Evolutionary conservation across 805 yeast species (phyloP), one percentile per base, ranked within the genome.

Genomic region (Wickerhamiella kurtzmanii): DNA sequence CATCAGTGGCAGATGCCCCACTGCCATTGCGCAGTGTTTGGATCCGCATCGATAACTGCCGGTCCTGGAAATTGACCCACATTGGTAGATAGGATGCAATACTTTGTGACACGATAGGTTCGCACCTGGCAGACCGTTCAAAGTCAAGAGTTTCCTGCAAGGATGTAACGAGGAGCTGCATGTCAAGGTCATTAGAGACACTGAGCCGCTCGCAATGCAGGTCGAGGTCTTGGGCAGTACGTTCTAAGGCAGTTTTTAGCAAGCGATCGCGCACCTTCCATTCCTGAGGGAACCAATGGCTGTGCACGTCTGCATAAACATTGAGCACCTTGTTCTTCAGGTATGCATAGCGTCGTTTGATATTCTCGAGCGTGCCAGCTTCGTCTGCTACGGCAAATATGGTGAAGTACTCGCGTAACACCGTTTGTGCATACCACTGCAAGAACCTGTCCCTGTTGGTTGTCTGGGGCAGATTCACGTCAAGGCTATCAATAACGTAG

Each of bases 351-450:
- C 98, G 69, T 54, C 96, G 69, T 25, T 77, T 73, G 44, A 92
- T 64, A 62, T 92, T 92, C 49, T 92, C 98, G 50, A 92, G 66
- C 3, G 94, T 81, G 1, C 96, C 96, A 0, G 98, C 98, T 64
- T 92, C 98, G 56, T 87, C 96, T 13, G 77, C 71, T 8, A 79
- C 70, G 46, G 77, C 74, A 64, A 92, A 92, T 9, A 92, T 85
- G 19, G 76, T 66, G 35, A 73, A 73, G 40, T 89, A 77, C 56
- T 89, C 97, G 56, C 74, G 74, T 45, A 92, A 68, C 51, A 81
- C 78, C 25, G 70, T 70, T 47, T 74, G 75, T 50, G 82, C 74
- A 61, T 82, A 84, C 89, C 94, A 85, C 42, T 72, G 75, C 6
- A 77, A 64, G 42, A 89, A 68, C 56, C 79, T 76, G 44, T 75